Percentiles rank a stretch among this genome's conserved stretches.
These are phyloP conservation scores for Aspergillus eucalypticola DNA, from an alignment of 2,329 filamentous ascomycete genomes.

Conservation along the genomic window DNA sequence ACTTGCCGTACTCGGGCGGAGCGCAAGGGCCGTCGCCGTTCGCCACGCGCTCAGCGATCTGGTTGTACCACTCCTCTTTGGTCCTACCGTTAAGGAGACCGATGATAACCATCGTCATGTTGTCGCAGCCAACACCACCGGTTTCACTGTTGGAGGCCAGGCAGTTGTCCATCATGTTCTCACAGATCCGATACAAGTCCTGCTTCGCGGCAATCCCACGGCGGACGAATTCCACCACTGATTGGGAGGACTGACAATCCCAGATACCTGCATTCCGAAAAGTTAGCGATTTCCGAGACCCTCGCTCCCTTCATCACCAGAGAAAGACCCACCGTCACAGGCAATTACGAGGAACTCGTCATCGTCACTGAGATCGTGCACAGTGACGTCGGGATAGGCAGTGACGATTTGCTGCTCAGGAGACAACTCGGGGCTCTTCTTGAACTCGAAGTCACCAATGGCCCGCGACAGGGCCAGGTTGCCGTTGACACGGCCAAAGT, in stretches of 20 bases:
- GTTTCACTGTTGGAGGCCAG: constrained; percentile 97
- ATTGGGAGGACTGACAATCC: constrained; percentile 98
- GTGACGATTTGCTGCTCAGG: constrained; percentile 99
- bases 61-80: constrained; percentile 98
- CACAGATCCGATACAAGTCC: constrained; percentile 89
- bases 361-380: constrained; percentile 86
- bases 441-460: constrained; percentile 99
- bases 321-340: constrained; percentile 72
- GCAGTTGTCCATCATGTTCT: constrained; percentile 99
- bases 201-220: constrained; percentile 96
- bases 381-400: constrained; percentile 89
- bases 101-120: constrained; percentile 97
- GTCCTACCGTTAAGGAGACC: constrained; percentile 87
- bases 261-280: constrained; percentile 74
- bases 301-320: neutral
- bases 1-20: constrained; percentile 98
- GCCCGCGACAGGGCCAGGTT: constrained; percentile 95
- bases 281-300: constrained; percentile 5
- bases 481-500: constrained; percentile 97
- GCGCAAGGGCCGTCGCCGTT: constrained; percentile 97
- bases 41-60: constrained; percentile 88
- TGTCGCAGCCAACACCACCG: constrained; percentile 96
- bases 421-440: constrained; percentile 94
- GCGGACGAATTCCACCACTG: constrained; percentile 93
- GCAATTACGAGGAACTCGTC: constrained; percentile 95